Evolutionary conservation across 1,284 basidiomycete species (phyloP), one percentile per base, ranked within the genome.

Genomic region (Ustilago loliicola): DNA sequence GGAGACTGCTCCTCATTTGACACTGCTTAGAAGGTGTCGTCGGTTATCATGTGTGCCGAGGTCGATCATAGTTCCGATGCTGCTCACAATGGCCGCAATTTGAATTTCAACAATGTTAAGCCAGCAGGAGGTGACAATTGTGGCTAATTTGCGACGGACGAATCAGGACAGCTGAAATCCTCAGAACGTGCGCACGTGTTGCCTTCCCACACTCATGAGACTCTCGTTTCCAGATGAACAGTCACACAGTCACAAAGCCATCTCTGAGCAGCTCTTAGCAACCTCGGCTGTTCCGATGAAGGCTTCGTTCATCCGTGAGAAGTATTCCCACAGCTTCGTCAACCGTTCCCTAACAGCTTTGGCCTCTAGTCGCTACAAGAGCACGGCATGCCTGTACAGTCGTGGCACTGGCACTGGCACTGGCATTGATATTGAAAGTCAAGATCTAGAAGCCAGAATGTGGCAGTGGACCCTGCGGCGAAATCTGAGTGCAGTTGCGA

Each of bases 161-260:
- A 72, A 72, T 72, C 70, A 72, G 60, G 45, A 32, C 17, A 27
- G 64, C 30, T 34, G 25, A 15, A 56, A 36, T n/a, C 15, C 19
- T 2, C 9, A 56, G 38, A 72, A 72, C 70, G 65, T 72, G 70
- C 61, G 70, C 65, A 72, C 70, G 70, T 72, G 62, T 61, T 61
- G 40, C 21, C 8, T n/a, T 29, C 56, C 2, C 38, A 40, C 38
- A 15, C 38, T 17, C 13, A 5, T 19, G n/a, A n/a, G n/a, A 6
- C 13, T 40, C 38, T 40, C 38, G 11, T 15, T 15, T 40, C 38
- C 15, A 19, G 6, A 17, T 13, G 15, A 15, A 8, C 45, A 48
- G 23, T 48, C n/a, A n/a, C n/a, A n/a, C n/a, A n/a, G n/a, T n/a
- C n/a, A n/a, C n/a, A n/a, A n/a, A n/a, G n/a, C n/a, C n/a, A n/a